Conservation (phyloP, 768 basidiomycete genomes). For the Tulasnella sp. region DNA sequence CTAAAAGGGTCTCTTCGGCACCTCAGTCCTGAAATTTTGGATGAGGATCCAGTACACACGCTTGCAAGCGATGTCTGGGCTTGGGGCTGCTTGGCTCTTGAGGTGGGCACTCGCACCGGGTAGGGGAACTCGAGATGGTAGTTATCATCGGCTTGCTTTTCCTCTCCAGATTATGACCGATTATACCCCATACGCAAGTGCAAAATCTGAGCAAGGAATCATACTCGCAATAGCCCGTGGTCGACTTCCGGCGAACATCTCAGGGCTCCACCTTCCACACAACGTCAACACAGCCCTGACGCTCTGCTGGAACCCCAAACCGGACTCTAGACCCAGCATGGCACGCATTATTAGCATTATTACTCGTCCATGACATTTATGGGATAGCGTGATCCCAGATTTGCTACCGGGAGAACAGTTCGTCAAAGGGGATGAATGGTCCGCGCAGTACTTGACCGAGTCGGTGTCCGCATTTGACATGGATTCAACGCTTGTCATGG, state of each 20-base stretch:
- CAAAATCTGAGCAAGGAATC: slow-evolving; percentile 1
- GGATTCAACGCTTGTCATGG: neutral
- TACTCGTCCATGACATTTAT: neutral
- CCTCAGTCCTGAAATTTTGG: slow-evolving; percentile 14
- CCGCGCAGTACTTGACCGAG: neutral
- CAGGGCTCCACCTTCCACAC: neutral
- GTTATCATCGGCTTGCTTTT: neutral
- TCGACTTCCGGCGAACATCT: neutral
- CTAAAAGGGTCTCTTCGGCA: slow-evolving; percentile 16
- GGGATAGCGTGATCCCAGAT: neutral
- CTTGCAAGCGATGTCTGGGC: slow-evolving; percentile 8
- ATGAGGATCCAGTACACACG: slow-evolving; percentile 10
- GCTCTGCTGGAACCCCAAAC: neutral
- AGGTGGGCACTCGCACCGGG: neutral
- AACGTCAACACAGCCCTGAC: neutral
- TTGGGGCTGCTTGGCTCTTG: slow-evolving; percentile 8
- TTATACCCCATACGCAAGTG: neutral
- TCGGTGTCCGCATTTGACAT: neutral
- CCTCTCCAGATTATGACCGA: neutral
- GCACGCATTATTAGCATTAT: neutral
- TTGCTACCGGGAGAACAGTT: neutral
- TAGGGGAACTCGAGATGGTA: no score
- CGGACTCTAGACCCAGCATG: neutral
- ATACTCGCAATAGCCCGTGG: neutral
- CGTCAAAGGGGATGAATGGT: neutral